Base-by-base conservation (phyloP, 148 eudicot species). In the Nepenthes gracilis region DNA sequence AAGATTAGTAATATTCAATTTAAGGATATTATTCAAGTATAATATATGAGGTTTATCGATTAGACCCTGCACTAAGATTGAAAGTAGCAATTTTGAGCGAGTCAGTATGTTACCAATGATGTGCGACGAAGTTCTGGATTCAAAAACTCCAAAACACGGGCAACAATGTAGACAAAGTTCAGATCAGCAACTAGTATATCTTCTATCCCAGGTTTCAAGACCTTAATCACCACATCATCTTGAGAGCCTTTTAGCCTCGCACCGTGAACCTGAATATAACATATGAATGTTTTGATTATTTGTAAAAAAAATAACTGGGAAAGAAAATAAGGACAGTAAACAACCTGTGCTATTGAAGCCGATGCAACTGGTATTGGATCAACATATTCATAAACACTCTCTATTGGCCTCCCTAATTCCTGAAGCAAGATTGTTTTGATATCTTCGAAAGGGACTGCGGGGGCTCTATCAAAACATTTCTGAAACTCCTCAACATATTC, bases 311-410 rank as follows among this genome's bases (percentile, higher is more conserved):
- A 15, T 35, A 34, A 54, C 61, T 15, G 57, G 66, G 2, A 43
- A 62, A 51, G 34, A 62, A 8, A 74, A 23, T 40, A 54, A 60
- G 60, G 58, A 55, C 33, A 8, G 40, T 13, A n/a, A 32, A 40
- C 10, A 68, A 93, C 98, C 96, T 93, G 98, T 43, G 98, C 98
- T 74, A 93, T 84, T 66, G 98, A 93, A 62, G 98, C 98, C 59
- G 98, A 93, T 65, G 98, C 98, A 73, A 93, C 55, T 55, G 98
- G 98, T 13, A 85, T 85, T 34, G 98, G 96, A 79, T 93, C 96
- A 55, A 93, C 80, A 70, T 84, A 93, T 74, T 93, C 98, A 49
- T 80, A 93, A 15, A 93, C 85, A 74, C 77, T 75, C 56, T 88
- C 98, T 57, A 93, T 80, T 36, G 96, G 98, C 64, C 81, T 81